Conservation (phyloP, 345 rosid species). For the Psidium friedrichsthalianum region DNA sequence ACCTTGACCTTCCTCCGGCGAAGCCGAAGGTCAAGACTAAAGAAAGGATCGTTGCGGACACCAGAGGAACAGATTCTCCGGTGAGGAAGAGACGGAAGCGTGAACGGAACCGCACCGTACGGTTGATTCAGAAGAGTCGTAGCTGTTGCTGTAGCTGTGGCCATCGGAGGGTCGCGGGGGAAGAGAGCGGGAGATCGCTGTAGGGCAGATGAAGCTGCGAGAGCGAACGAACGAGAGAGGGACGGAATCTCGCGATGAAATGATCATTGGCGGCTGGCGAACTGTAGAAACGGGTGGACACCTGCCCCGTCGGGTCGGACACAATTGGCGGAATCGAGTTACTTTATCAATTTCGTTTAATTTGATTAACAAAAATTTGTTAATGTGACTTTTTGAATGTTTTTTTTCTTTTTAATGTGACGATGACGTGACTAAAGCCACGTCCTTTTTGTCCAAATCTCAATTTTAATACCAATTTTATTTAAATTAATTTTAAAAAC, state of each 20-base stretch:
- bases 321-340: no score
- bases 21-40: slow-evolving; percentile 4
- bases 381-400: no score
- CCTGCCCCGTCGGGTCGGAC: background rate
- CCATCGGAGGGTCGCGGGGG: slow-evolving; percentile 1
- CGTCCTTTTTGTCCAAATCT: no score
- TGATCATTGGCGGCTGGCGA: background rate
- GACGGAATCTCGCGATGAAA: background rate
- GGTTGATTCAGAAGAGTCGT: slow-evolving; percentile 13
- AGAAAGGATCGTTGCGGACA: background rate
- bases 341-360: no score
- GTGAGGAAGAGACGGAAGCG: background rate
- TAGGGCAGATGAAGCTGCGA: background rate
- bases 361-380: no score
- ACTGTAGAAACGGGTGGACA: background rate
- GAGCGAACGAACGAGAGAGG: no score
- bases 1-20: slow-evolving; percentile 3
- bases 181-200: background rate
- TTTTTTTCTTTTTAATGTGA: no score
- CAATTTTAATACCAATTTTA: no score
- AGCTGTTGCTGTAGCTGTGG: background rate
- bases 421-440: no score
- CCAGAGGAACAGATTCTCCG: background rate
- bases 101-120: slow-evolving; percentile 15
- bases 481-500: no score